Conservation (phyloP, 371 early-diverging fungal species). For the Mortierella sp. region DNA sequence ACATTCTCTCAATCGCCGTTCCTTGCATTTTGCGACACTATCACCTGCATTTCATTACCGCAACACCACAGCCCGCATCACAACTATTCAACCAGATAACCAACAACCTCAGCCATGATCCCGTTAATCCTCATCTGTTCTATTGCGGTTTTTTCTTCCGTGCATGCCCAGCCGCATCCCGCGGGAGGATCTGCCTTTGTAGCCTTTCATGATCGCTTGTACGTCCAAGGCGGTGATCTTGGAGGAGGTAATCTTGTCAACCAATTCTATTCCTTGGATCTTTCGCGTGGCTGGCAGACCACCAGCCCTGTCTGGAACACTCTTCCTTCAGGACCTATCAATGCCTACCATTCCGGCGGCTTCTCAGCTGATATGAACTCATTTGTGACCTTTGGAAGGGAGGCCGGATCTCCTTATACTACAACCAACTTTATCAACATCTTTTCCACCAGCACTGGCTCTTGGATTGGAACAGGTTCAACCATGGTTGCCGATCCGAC, state of each 20-base stretch:
- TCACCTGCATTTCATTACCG: background rate
- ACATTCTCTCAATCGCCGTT: background rate
- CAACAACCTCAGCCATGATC: constrained; percentile 4
- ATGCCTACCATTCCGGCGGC: constrained; percentile 26
- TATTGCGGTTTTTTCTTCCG: constrained; percentile 3
- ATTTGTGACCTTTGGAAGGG: constrained; percentile 25
- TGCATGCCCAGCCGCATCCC: constrained; percentile 13
- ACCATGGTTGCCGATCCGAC: constrained; percentile 21
- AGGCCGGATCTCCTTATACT: constrained; percentile 15
- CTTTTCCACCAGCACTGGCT: constrained; percentile 21
- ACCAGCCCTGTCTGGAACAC: constrained; percentile 19
- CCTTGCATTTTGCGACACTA: too few species aligned
- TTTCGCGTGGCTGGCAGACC: constrained; percentile 19
- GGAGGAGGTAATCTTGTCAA: constrained; percentile 28
- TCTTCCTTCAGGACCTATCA: constrained; percentile 27
- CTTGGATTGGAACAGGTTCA: constrained; percentile 22
- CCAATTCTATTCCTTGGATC: constrained; percentile 23
- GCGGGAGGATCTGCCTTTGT: constrained; percentile 17
- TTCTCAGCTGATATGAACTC: constrained; percentile 26
- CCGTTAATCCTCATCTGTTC: constrained; percentile 2
- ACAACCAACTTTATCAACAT: constrained; percentile 28
- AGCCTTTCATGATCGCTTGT: constrained; percentile 15
- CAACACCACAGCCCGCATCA: background rate
- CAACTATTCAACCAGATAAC: background rate
- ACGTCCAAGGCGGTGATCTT: constrained; percentile 25